Evolutionary conservation across 2,329 filamentous ascomycete species (phyloP), one percentile per base, ranked within the genome.

Genomic region (Zymoseptoria crescenta): DNA sequence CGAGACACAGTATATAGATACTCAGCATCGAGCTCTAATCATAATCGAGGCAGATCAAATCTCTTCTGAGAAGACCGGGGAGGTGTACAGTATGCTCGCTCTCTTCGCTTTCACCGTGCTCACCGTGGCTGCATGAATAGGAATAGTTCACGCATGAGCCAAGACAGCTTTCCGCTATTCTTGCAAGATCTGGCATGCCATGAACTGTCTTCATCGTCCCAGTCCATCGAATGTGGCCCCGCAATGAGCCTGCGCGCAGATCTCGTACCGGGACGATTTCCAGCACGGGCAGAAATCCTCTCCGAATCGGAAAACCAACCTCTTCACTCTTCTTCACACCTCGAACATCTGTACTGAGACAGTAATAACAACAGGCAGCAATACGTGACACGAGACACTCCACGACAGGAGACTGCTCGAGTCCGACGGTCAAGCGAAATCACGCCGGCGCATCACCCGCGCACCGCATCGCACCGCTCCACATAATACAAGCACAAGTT

Each of bases 141-240:
- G 5, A 27, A 16, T 19, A 53, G 28, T 24, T 28, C n/a, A 49
- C n/a, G 20, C 45, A 52, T 49, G 50, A 59, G 21, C 63, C 49
- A 56, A 57, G 29, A 60, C 55, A 49, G 54, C 56, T 54, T 41
- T n/a, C n/a, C 19, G 52, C 45, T 56, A 50, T 2, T 8, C 30
- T 13, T 35, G 8, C 3, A 30, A 10, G 10, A 30, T 30, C 30
- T n/a, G 35, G 16, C 10, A 41, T 41, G 10, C 16, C 35, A 41
- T 16, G 30, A 13, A 13, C 8, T 13, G 35, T 41, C 2, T 41
- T 41, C 35, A 24, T 16, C 13, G 35, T 16, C 8, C 10, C 2
- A 10, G 8, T 4, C 8, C 28, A 8, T 30, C 5, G 28, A 29
- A 30, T 8, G 8, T 30, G 29, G 29, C 29, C 10, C 8, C 29